phyloP scores from a whole-genome alignment of 345 rosid species.

The Eucalyptus dawsonii region DNA sequence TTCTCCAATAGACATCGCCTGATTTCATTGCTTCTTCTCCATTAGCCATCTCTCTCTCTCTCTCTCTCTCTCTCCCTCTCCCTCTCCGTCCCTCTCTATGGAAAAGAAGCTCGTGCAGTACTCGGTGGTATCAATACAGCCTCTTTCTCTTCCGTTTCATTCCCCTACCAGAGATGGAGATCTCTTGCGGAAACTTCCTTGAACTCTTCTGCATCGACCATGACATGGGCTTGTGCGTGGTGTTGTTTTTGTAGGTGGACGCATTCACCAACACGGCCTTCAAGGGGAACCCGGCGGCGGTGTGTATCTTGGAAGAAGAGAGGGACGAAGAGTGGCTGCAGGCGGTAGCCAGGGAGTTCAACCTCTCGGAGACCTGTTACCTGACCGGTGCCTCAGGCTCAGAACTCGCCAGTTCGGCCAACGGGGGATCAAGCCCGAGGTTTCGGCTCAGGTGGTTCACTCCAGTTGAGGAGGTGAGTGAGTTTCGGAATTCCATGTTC shows the following conservation, averaged over 20 bases:
- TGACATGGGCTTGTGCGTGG: background rate
- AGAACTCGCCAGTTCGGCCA: background rate
- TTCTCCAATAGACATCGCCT: background rate
- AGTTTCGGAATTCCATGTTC: background rate
- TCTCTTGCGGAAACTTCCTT: background rate
- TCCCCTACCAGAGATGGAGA: background rate
- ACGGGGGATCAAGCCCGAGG: constrained; percentile 3
- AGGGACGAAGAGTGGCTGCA: constrained; percentile 64
- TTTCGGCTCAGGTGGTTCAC: constrained; percentile 70
- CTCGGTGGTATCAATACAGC: constrained; percentile 7
- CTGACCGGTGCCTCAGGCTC: constrained; percentile 14
- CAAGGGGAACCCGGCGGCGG: constrained; percentile 82
- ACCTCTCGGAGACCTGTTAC: constrained; percentile 33
- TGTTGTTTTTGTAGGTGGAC: constrained; percentile 29
- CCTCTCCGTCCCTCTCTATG: background rate
- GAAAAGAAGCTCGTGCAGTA: constrained; percentile 26
- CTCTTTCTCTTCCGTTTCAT: background rate
- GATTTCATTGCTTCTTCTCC: background rate
- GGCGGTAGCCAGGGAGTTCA: constrained; percentile 47
- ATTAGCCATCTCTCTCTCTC: background rate
- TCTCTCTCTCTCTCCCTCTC: background rate
- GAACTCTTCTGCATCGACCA: background rate
- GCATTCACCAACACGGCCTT: constrained; percentile 63
- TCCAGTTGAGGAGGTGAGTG: constrained; percentile 27
- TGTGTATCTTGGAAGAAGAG: constrained; percentile 56